Evolutionary conservation across 495 filamentous ascomycete genomes (phyloP).

Genomic region (Penicillium chermesinum): DNA sequence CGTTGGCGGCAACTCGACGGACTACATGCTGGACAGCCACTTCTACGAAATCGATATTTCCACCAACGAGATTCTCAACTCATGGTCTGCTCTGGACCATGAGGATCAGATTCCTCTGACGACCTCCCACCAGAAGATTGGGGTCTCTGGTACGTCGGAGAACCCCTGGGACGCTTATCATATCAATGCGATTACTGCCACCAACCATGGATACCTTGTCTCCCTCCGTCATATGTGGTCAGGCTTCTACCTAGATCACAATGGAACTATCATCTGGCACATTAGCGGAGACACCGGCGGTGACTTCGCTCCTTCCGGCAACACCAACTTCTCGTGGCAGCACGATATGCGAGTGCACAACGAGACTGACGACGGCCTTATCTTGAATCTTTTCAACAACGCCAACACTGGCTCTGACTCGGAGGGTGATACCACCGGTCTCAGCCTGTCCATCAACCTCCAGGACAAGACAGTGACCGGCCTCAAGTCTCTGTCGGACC

Average conservation of each 20-base stretch:
- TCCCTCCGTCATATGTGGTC: slow-evolving; percentile 36
- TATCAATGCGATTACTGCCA: slow-evolving; percentile 34
- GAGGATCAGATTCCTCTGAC: slow-evolving; percentile 16
- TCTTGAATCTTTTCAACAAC: slow-evolving; percentile 26
- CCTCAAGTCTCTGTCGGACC: slow-evolving; percentile 18
- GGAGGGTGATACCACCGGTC: slow-evolving; percentile 19
- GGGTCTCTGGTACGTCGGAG: slow-evolving; percentile 14
- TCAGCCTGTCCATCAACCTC: slow-evolving; percentile 22
- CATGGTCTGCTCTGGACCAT: slow-evolving; percentile 23
- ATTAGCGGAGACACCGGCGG: slow-evolving; percentile 37
- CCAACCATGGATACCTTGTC: slow-evolving; percentile 33
- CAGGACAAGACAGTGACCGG: slow-evolving; percentile 12
- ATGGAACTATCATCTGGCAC: slow-evolving; percentile 35
- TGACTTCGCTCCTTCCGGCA: slow-evolving; percentile 25
- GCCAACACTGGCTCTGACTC: slow-evolving; percentile 16
- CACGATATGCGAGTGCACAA: slow-evolving; percentile 22
- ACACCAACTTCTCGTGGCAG: slow-evolving; percentile 26
- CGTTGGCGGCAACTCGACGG: slow-evolving; percentile 37
- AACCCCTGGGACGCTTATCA: slow-evolving; percentile 37
- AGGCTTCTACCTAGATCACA: slow-evolving; percentile 22
- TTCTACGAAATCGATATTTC: slow-evolving; percentile 42
- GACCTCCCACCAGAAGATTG: slow-evolving; percentile 20
- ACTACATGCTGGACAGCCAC: slow-evolving; percentile 47
- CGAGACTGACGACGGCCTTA: slow-evolving; percentile 15
- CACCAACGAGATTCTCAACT: slow-evolving; percentile 30